Percentiles rank a stretch among this genome's conserved stretches.
Evolutionary conservation across 192 early-diverging fungal species (phyloP).

Genomic region (Umbelopsis sp.): DNA sequence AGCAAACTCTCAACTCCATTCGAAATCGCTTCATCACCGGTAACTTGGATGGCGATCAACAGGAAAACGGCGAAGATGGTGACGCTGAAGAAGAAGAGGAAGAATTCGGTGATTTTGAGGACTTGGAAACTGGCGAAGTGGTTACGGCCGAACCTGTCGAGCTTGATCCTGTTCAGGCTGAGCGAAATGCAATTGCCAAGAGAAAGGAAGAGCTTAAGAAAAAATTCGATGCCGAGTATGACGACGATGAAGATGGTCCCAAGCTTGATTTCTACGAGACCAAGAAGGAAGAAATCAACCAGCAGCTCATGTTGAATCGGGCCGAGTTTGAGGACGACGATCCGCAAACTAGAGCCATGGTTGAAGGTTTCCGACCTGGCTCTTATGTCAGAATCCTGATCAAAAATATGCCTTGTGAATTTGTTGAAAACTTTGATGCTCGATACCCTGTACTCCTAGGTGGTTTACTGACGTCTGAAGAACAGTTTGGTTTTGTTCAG

Average conservation of each 20-base stretch:
- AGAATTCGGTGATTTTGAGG: slow-evolving; percentile 77
- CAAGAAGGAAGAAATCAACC: slow-evolving; percentile 85
- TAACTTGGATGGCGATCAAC: slow-evolving; percentile 40
- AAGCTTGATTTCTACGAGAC: slow-evolving; percentile 85
- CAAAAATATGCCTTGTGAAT: slow-evolving; percentile 92
- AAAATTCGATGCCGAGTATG: slow-evolving; percentile 94
- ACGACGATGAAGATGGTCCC: slow-evolving; percentile 61
- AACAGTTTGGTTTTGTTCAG: slow-evolving; percentile 93
- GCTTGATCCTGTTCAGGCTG: slow-evolving; percentile 57
- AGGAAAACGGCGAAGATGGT: slow-evolving; percentile 39
- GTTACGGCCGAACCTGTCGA: slow-evolving; percentile 53
- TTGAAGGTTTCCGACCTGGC: slow-evolving; percentile 94
- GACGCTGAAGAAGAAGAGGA: slow-evolving; percentile 63
- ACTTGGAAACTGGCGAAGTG: slow-evolving; percentile 62
- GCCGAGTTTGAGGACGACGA: slow-evolving; percentile 89
- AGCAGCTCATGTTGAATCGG: slow-evolving; percentile 82
- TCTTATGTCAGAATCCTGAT: slow-evolving; percentile 92
- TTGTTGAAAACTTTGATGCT: slow-evolving; percentile 91
- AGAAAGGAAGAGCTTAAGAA: slow-evolving; percentile 90
- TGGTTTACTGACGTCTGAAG: slow-evolving; percentile 86
- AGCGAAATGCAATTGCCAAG: slow-evolving; percentile 69
- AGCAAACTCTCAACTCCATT: slow-evolving; percentile 68
- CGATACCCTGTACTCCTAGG: slow-evolving; percentile 90
- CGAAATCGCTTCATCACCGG: slow-evolving; percentile 82
- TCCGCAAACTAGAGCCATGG: slow-evolving; percentile 66